phyloP scores from a whole-genome alignment of 108 stramenopile genomes.

The Aurantiochytrium sp. region DNA sequence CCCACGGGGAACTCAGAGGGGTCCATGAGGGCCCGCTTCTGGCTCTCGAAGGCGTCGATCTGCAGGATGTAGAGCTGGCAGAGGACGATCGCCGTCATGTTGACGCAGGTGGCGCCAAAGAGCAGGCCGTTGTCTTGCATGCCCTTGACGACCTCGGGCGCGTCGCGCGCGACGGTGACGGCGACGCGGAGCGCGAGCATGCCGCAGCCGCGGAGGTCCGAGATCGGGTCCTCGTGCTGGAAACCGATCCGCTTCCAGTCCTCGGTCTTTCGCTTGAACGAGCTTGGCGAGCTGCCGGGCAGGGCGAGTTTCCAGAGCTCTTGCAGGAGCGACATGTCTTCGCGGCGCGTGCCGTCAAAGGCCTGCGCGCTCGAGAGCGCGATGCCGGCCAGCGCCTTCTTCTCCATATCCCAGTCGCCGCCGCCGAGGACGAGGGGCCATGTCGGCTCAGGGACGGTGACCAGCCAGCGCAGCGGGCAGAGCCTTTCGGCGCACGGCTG shows the following conservation, averaged over 20 bases:
- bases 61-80: not conserved
- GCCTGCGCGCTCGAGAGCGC: not conserved
- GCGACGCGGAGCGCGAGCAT: not conserved
- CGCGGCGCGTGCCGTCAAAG: not conserved
- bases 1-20: not conserved
- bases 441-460: not conserved
- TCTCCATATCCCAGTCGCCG: not conserved
- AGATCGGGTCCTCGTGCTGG: not conserved
- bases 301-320: not conserved
- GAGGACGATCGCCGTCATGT: not conserved
- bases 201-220: constrained; percentile 10
- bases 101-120: not conserved
- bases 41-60: not conserved
- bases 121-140: not conserved
- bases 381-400: not conserved
- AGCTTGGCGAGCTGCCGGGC: not conserved
- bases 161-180: not conserved
- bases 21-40: not conserved
- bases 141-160: not conserved
- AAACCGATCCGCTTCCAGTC: not conserved
- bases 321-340: not conserved
- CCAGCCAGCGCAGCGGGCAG: not conserved
- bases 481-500: not conserved
- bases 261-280: not conserved
- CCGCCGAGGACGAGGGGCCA: not conserved